Conservation (phyloP, 2,329 filamentous ascomycete genomes). For the Monilinia aucupariae region DNA sequence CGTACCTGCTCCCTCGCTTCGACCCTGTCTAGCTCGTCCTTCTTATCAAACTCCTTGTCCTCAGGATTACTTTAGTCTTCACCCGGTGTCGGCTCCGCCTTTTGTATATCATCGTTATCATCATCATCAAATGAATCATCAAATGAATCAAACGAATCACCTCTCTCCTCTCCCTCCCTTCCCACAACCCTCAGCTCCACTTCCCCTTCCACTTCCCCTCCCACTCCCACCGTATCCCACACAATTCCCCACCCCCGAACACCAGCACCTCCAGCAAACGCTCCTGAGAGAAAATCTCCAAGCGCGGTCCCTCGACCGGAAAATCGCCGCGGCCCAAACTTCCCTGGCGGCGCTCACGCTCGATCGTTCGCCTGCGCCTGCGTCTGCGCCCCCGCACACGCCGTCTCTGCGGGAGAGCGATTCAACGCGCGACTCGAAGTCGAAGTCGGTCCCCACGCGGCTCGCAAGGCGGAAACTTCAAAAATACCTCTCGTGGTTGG, state of each 20-base stretch:
- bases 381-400: background rate
- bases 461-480: constrained; percentile 17
- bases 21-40: too few species aligned
- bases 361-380: background rate
- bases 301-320: constrained; percentile 38
- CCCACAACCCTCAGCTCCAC: background rate
- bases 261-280: constrained; percentile 41
- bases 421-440: too few species aligned
- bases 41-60: background rate
- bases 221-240: background rate
- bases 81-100: background rate
- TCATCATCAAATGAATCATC: background rate
- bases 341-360: constrained; percentile 21
- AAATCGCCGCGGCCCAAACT: constrained; percentile 39
- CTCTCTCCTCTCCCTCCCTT: background rate
- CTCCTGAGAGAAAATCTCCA: constrained; percentile 41
- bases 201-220: constrained; percentile 28
- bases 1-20: background rate
- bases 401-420: too few species aligned
- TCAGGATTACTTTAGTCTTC: background rate
- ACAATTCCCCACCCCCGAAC: constrained; percentile 40
- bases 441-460: too few species aligned
- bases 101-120: background rate
- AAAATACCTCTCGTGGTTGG: constrained; percentile 42
- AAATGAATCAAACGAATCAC: background rate